A percentile compares a stretch with the other conserved stretches of the same genome.
Conservation (phyloP, 345 rosid species). For the Lumnitzera racemosa region DNA sequence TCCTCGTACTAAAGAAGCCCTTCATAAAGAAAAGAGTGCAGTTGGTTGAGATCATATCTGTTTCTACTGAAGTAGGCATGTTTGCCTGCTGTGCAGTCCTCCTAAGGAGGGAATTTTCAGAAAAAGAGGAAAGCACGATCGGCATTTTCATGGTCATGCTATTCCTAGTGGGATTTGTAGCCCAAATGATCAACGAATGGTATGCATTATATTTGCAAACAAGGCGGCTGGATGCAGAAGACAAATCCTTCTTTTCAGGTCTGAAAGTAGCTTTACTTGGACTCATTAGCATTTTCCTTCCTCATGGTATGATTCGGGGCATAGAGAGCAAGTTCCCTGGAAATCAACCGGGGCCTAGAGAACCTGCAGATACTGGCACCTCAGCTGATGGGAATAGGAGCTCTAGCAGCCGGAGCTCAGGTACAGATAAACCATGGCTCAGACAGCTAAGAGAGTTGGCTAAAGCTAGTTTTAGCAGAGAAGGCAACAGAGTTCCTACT, state of each 20-base stretch:
- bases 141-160: constrained; percentile 62
- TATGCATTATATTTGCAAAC: constrained; percentile 63
- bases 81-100: constrained; percentile 49
- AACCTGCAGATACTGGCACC: constrained; percentile 22
- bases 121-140: constrained; percentile 28
- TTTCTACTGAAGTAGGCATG: constrained; percentile 51
- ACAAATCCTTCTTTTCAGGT: constrained; percentile 44
- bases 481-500: constrained; percentile 26
- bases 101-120: constrained; percentile 29
- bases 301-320: constrained; percentile 34
- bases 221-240: constrained; percentile 42
- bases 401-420: constrained; percentile 59
- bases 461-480: constrained; percentile 65
- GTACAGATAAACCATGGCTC: constrained; percentile 57
- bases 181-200: constrained; percentile 60
- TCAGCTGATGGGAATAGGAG: constrained; percentile 38
- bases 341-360: constrained; percentile 20
- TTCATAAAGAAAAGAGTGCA: constrained; percentile 89
- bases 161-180: constrained; percentile 60
- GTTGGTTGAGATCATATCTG: constrained; percentile 67
- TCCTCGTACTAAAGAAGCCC: constrained; percentile 81
- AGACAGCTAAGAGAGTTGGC: constrained; percentile 78
- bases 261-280: constrained; percentile 59
- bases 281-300: constrained; percentile 41
- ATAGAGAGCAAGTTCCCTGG: constrained; percentile 36